Evolutionary conservation across 257 asterid genomes (phyloP).

Genomic region (Rehmannia glutinosa): DNA sequence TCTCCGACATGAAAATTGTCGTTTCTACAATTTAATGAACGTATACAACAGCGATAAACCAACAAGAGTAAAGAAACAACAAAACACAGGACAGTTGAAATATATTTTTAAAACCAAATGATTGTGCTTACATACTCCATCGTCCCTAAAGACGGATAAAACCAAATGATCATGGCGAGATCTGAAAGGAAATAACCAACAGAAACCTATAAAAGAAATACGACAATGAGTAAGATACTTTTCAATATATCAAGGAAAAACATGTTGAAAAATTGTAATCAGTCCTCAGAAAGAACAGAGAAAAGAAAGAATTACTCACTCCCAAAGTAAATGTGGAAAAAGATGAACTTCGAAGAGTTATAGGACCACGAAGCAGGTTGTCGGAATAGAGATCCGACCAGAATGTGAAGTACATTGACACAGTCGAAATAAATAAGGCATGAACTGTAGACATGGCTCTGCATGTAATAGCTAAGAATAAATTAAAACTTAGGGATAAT

Average conservation of each 20-base stretch:
- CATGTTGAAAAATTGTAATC: not conserved
- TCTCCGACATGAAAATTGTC: no score
- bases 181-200: no score
- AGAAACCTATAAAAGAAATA: slow-evolving; percentile 40
- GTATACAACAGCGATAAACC: not conserved
- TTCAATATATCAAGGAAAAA: not conserved
- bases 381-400: slow-evolving; percentile 50
- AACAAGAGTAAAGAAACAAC: not conserved
- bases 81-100: not conserved
- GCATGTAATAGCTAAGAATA: slow-evolving; percentile 22
- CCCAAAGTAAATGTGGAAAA: slow-evolving; percentile 48
- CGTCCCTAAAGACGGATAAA: slow-evolving; percentile 58
- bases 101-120: not conserved
- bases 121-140: slow-evolving; percentile 56
- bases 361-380: slow-evolving; percentile 22
- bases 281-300: not conserved
- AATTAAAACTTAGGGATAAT: no score
- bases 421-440: slow-evolving; percentile 37
- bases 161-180: slow-evolving; percentile 66
- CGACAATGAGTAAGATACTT: not conserved
- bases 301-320: slow-evolving; percentile 30
- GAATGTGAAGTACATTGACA: slow-evolving; percentile 44
- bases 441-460: slow-evolving; percentile 60
- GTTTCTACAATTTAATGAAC: no score
- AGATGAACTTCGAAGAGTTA: slow-evolving; percentile 39